Evolutionary conservation across 768 basidiomycete genomes (phyloP).

Genomic region (Epithele typhae): DNA sequence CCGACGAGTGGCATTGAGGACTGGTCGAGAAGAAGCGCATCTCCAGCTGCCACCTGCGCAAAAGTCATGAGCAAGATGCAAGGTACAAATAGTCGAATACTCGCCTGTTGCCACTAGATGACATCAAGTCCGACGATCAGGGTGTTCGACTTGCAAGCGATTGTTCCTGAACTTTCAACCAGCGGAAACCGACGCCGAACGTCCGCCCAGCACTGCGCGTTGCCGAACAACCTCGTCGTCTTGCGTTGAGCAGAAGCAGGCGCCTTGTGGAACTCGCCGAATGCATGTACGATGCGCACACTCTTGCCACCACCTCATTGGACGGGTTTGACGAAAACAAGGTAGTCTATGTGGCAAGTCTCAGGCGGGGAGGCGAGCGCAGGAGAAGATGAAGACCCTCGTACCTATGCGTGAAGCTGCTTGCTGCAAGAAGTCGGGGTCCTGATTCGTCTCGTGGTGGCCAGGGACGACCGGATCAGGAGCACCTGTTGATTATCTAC

Average conservation of each 20-base stretch:
- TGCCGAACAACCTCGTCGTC: slow-evolving; percentile 82
- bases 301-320: slow-evolving; percentile 96
- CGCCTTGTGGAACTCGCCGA: slow-evolving; percentile 73
- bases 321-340: slow-evolving; percentile 94
- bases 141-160: slow-evolving; percentile 84
- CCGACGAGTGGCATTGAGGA: slow-evolving; percentile 80
- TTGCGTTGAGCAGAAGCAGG: slow-evolving; percentile 87
- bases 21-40: slow-evolving; percentile 76
- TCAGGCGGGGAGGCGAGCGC: neutral
- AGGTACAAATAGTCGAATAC: neutral
- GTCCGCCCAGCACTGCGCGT: slow-evolving; percentile 85
- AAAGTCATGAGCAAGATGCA: neutral
- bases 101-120: slow-evolving; percentile 90
- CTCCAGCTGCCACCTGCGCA: slow-evolving; percentile 83
- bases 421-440: slow-evolving; percentile 58
- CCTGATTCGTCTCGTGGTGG: slow-evolving; percentile 84
- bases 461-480: slow-evolving; percentile 95
- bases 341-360: slow-evolving; percentile 52
- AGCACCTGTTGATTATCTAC: too few species aligned
- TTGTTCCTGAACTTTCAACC: slow-evolving; percentile 89
- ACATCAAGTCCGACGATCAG: slow-evolving; percentile 93
- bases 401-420: slow-evolving; percentile 70
- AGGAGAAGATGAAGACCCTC: neutral
- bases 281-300: slow-evolving; percentile 75
- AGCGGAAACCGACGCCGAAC: slow-evolving; percentile 85